Evolutionary conservation across 352 stramenopile genomes (phyloP).

Genomic region (Globisporangium recalcitrans): DNA sequence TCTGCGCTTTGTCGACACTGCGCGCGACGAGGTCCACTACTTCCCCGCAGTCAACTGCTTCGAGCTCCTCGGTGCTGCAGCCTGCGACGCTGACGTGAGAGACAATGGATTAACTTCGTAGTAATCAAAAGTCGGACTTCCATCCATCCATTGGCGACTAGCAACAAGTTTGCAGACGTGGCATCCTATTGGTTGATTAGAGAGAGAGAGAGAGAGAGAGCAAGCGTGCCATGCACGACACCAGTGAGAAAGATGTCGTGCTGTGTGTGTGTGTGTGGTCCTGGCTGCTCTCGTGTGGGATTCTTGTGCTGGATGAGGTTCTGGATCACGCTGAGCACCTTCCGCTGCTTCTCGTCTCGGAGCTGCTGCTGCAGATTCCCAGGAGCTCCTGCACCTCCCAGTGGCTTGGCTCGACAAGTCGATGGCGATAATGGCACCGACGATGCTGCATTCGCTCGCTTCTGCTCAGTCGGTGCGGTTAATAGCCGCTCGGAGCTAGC

Average conservation of each 20-base stretch:
- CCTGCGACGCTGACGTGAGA: conserved; percentile 45
- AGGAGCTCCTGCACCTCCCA: neutral
- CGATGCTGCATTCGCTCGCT: neutral
- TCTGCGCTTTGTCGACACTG: conserved; percentile 44
- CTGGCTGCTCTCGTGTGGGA: no score
- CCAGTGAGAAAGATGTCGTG: no score
- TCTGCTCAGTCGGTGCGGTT: neutral
- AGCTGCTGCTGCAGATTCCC: neutral
- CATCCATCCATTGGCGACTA: neutral
- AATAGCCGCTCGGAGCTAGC: neutral
- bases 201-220: no score
- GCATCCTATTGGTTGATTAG: neutral
- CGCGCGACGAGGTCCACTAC: conserved; percentile 53
- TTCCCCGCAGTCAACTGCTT: conserved; percentile 77
- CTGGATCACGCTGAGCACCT: conserved; percentile 67
- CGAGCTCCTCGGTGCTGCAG: conserved; percentile 56
- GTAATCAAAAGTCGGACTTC: neutral
- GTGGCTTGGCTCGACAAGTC: neutral
- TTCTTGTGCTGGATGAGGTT: conserved; percentile 79
- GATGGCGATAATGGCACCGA: neutral
- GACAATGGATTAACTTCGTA: neutral
- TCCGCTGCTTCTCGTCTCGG: conserved; percentile 51
- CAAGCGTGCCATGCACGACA: no score
- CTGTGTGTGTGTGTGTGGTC: no score
- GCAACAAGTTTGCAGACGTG: neutral